Percentiles rank a stretch among this genome's conserved stretches.
Evolutionary conservation across 2,329 filamentous ascomycete genomes (phyloP).

Genomic region (Aspergillus sp.): DNA sequence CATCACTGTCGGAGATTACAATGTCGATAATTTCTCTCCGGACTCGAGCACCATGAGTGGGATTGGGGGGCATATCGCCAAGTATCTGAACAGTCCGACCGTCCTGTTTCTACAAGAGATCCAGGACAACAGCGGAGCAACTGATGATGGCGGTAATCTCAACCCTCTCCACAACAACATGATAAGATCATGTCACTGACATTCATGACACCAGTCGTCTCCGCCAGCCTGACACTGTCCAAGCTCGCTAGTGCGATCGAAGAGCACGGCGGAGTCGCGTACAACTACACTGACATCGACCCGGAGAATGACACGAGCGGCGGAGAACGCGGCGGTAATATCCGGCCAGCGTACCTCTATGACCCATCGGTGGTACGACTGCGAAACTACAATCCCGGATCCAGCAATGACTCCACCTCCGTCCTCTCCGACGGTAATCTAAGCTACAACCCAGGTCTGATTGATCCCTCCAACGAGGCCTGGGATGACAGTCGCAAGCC

Average conservation of each 20-base stretch:
- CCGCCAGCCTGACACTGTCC: slow-evolving; percentile 60
- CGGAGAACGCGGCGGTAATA: slow-evolving; percentile 70
- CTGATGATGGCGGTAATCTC: slow-evolving; percentile 57
- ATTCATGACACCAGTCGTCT: slow-evolving; percentile 35
- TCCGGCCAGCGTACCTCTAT: slow-evolving; percentile 71
- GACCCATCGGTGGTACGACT: slow-evolving; percentile 61
- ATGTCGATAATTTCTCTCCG: slow-evolving; percentile 68
- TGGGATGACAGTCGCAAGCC: slow-evolving; percentile 68
- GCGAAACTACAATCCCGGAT: slow-evolving; percentile 60
- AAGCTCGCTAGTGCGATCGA: slow-evolving; percentile 58
- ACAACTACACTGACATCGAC: slow-evolving; percentile 61
- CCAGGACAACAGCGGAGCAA: slow-evolving; percentile 66
- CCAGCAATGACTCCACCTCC: slow-evolving; percentile 55
- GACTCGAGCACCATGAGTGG: slow-evolving; percentile 56
- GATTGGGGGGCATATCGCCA: slow-evolving; percentile 66
- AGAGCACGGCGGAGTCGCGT: slow-evolving; percentile 52
- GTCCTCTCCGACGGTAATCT: slow-evolving; percentile 62
- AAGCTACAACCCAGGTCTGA: slow-evolving; percentile 68
- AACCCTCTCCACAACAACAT: not conserved
- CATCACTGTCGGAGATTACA: slow-evolving; percentile 67
- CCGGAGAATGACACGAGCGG: slow-evolving; percentile 65
- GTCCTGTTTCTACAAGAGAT: slow-evolving; percentile 70
- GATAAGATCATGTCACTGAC: not conserved
- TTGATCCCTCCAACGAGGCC: slow-evolving; percentile 62
- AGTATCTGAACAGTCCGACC: slow-evolving; percentile 64